Evolutionary conservation across 1,284 basidiomycete species (phyloP).

Genomic region (Uromyces viciae-fabae): DNA sequence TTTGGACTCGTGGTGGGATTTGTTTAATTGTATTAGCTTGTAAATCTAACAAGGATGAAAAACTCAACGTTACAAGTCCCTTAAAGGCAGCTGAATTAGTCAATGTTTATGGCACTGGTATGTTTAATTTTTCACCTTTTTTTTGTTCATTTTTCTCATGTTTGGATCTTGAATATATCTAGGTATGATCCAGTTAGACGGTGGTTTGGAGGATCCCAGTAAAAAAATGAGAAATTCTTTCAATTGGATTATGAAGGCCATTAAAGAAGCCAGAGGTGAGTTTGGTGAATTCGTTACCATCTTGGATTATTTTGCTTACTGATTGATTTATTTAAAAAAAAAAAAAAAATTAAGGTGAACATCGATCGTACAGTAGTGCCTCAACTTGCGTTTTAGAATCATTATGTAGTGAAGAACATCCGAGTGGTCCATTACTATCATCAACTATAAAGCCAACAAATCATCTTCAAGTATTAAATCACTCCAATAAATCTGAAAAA

Average conservation of each 20-base stretch:
- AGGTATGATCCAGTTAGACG: constrained; percentile 52
- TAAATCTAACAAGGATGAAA: constrained; percentile 48
- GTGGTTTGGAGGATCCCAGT: constrained; percentile 50
- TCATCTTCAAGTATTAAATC: no score
- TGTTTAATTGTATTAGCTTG: constrained; percentile 52
- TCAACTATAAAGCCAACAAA: no score
- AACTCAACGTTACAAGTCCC: constrained; percentile 47
- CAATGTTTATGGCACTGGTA: constrained; percentile 49
- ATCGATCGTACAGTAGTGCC: constrained; percentile 35
- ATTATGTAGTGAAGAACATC: background rate
- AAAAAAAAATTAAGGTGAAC: constrained; percentile 13
- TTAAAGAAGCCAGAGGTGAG: constrained; percentile 50
- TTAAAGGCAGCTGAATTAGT: constrained; percentile 49
- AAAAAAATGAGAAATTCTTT: constrained; percentile 51
- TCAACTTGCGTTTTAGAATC: constrained; percentile 32
- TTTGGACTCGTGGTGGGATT: constrained; percentile 52
- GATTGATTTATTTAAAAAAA: background rate
- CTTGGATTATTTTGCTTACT: background rate
- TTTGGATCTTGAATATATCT: constrained; percentile 28
- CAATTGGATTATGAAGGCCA: constrained; percentile 51
- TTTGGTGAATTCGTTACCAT: no score
- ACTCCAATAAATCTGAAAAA: no score
- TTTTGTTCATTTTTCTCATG: background rate
- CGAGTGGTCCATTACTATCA: background rate
- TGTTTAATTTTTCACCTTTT: background rate